Conservation (phyloP, 1,284 basidiomycete species). For the Fomitopsis pinicola region DNA sequence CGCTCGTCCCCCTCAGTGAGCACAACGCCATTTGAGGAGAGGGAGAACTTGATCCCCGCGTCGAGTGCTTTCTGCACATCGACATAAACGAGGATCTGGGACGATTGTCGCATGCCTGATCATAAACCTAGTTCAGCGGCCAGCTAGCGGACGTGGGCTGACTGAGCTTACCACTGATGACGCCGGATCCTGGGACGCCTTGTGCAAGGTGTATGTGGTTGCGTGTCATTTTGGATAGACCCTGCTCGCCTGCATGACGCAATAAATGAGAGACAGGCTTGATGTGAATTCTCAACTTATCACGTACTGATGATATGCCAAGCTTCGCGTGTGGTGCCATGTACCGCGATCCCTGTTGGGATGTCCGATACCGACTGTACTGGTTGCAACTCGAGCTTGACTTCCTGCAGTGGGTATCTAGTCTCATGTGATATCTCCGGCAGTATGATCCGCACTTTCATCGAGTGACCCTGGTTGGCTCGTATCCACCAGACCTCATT, state of each 20-base stretch:
- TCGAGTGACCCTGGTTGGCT: conserved; percentile 92
- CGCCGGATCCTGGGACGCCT: conserved; percentile 54
- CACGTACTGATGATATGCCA: conserved; percentile 73
- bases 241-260: conserved; percentile 47
- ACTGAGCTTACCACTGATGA: conserved; percentile 66
- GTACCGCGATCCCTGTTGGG: conserved; percentile 61
- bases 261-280: background rate
- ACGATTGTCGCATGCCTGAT: conserved; percentile 73
- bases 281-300: conserved; percentile 1
- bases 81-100: conserved; percentile 73
- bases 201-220: conserved; percentile 90
- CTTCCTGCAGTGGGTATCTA: conserved; percentile 35
- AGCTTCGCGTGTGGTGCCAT: conserved; percentile 66
- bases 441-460: conserved; percentile 48
- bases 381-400: conserved; percentile 65
- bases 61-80: conserved; percentile 68
- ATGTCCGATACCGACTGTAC: conserved; percentile 60
- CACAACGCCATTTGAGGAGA: conserved; percentile 83
- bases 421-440: background rate
- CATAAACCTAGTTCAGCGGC: background rate
- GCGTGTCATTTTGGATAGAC: conserved; percentile 80
- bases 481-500: conserved; percentile 75
- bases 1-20: conserved; percentile 67
- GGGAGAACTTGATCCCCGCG: conserved; percentile 66
- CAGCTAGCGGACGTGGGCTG: background rate